phyloP scores from a whole-genome alignment of 1,139 yeast species.

The Kluyveromyces marxianus region DNA sequence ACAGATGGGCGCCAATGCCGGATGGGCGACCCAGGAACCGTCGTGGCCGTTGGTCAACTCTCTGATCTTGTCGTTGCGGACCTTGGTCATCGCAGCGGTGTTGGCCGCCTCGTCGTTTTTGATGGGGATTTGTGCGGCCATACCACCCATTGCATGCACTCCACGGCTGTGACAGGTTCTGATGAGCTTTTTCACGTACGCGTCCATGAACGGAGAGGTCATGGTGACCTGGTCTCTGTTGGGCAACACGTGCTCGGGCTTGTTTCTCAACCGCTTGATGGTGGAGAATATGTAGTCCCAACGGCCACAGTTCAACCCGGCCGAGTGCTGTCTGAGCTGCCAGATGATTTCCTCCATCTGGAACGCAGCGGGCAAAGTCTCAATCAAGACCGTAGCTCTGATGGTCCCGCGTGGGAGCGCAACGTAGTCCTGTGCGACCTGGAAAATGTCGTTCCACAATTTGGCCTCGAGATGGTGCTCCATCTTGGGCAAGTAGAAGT shows the following conservation, averaged over 20 bases:
- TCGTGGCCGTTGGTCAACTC: constrained; percentile 75
- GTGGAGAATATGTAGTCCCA: constrained; percentile 72
- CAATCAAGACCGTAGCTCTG: constrained; percentile 65
- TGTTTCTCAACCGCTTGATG: constrained; percentile 55
- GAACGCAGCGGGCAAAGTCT: constrained; percentile 65
- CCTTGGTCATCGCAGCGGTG: constrained; percentile 56
- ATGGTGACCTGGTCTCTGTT: constrained; percentile 70
- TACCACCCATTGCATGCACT: constrained; percentile 77
- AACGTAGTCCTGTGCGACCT: constrained; percentile 60
- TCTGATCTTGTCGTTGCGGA: constrained; percentile 60
- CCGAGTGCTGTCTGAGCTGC: constrained; percentile 58
- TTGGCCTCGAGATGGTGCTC: constrained; percentile 72
- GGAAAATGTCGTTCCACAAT: constrained; percentile 69
- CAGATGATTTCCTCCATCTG: constrained; percentile 68
- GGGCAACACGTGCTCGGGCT: constrained; percentile 54
- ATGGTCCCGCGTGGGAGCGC: constrained; percentile 62
- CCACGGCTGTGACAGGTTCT: constrained; percentile 63
- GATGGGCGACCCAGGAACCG: constrained; percentile 87
- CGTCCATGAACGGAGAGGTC: constrained; percentile 70
- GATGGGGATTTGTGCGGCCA: constrained; percentile 81
- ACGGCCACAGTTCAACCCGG: constrained; percentile 69
- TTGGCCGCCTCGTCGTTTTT: constrained; percentile 57
- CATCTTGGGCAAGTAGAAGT: constrained; percentile 72
- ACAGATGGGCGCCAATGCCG: constrained; percentile 72
- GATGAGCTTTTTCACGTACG: constrained; percentile 60